A percentile compares a stretch with the other conserved stretches of the same genome.
These are phyloP conservation scores for Rubia balearica DNA, from an alignment of 305 asterid genomes.

Conservation along the genomic window DNA sequence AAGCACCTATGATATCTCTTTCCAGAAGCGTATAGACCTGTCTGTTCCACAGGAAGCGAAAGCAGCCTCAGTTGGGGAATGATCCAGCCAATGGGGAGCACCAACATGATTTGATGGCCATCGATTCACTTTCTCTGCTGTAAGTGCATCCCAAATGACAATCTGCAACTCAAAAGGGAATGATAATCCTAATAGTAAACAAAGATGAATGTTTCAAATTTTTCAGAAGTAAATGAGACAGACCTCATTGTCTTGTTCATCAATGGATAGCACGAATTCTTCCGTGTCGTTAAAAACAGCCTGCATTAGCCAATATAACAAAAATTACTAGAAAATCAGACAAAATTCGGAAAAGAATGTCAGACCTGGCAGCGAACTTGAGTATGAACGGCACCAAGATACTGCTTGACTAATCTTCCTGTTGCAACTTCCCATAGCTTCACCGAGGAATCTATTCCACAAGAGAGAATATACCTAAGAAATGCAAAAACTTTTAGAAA, in stretches of 20 bases:
- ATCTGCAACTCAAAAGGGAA: constrained; percentile 30
- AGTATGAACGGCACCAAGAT: constrained; percentile 54
- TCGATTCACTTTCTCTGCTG: constrained; percentile 64
- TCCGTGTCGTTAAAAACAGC: constrained; percentile 74
- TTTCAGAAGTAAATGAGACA: not conserved
- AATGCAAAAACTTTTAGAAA: constrained; percentile 19
- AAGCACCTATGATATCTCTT: constrained; percentile 24
- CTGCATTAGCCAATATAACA: constrained; percentile 27
- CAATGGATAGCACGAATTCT: constrained; percentile 56
- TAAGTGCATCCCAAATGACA: constrained; percentile 70
- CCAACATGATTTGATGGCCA: constrained; percentile 81
- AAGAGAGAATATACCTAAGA: constrained; percentile 63
- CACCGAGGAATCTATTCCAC: constrained; percentile 76
- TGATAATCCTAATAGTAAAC: not conserved
- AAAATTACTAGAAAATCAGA: constrained; percentile 7
- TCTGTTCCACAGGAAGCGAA: constrained; percentile 70
- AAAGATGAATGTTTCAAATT: not conserved
- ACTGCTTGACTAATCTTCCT: constrained; percentile 64
- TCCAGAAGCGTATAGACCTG: constrained; percentile 71
- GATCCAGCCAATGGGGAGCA: constrained; percentile 76
- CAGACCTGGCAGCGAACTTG: constrained; percentile 70
- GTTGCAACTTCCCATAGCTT: constrained; percentile 85
- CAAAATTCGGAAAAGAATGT: not conserved
- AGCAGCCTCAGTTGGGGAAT: constrained; percentile 64
- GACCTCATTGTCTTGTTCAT: constrained; percentile 69